Base-by-base conservation (phyloP, 208 protist genomes). In the Leishmania major region DNA sequence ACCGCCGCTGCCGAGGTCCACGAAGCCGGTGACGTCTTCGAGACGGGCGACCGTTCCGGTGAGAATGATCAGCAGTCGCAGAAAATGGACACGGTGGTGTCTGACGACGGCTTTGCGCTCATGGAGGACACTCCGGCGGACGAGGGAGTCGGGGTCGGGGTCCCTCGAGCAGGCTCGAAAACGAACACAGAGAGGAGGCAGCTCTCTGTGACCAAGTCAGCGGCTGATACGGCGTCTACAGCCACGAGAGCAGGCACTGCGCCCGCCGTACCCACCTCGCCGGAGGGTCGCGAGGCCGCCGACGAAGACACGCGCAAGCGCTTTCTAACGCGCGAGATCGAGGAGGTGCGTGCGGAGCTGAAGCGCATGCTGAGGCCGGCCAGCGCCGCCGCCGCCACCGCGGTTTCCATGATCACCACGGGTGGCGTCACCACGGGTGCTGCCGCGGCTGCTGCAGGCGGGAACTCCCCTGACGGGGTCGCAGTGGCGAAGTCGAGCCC, bases 281-380 rank as follows among this genome's bases (percentile, higher is more conserved):
- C 77, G 4, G 77, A 53, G 43, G 43, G 59, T 10, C 77, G 72
- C 10, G 75, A 85, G 47, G 10, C 57, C 49, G 81, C 57, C 35
- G 81, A 83, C 71, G 85, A 83, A 49, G 73, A 80, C 62, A 80
- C 82, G 43, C 77, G 77, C 35, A 79, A 85, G 77, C 82, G 72
- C n/a, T 67, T 77, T 62, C 73, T 85, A 1, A 82, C 82, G 4
- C 71, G 62, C 40, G 77, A 91, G 69, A 70, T 89, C 13, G 75
- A 84, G 72, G 81, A 87, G 25, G 88, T 91, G 60, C 82, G 81
- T 8, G 67, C 75, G 3, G 86, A 85, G 69, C 83, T 89, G 77
- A 86, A 85, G 35, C 82, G 82, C 43, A 88, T 89, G 82, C 82
- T 91, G 62, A 31, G 66, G 60, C 85, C 79, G 25, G 17, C 72